Evolutionary conservation across 345 rosid species (phyloP), one percentile per base, ranked within the genome.

Genomic region (Pelargonium nanum): DNA sequence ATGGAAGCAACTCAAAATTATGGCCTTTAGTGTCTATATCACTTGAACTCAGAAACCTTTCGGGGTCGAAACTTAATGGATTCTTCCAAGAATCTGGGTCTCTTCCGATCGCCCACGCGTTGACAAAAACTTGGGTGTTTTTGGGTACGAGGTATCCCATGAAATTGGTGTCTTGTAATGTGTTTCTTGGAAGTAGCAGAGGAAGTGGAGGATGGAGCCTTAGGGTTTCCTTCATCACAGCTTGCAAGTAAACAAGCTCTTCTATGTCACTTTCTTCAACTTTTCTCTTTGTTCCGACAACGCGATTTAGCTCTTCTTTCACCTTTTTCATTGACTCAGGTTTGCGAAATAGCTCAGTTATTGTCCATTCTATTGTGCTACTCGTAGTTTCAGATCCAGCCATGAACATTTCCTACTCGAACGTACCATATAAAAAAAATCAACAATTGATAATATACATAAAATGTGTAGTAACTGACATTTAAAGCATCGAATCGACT

Each of bases 161-260:
- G 55, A 32, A 64, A 1, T 64, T 22, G 30, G 44, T 64, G 24
- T 56, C 54, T 16, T 54, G 56, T 3, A 26, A 0, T 12, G 53
- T 19, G 9, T 32, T 55, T 20, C 34, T 32, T 0, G 53, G 59
- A 24, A 55, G 0, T 15, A 63, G 68, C 1, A 65, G 16, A 9
- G 62, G 68, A 25, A 51, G 0, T 17, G 57, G 51, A 9, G 63
- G 58, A 58, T 58, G 63, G 19, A 61, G 8, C 55, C 56, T 24
- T 26, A 61, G 16, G 8, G 64, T 45, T 10, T 61, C 64, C 21
- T 59, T 65, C 28, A 65, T 50, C 57, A 65, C 68, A 6, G 62
- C 68, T 48, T 65, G 60, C 51, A 65, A 22, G 20, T 50, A 65
- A 1, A 51, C 52, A 24, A 65, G 45, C 0, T 58, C 23, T 1